Base-by-base conservation (phyloP, 73 alveolate genomes). In the Paramecium pentaurelia region DNA sequence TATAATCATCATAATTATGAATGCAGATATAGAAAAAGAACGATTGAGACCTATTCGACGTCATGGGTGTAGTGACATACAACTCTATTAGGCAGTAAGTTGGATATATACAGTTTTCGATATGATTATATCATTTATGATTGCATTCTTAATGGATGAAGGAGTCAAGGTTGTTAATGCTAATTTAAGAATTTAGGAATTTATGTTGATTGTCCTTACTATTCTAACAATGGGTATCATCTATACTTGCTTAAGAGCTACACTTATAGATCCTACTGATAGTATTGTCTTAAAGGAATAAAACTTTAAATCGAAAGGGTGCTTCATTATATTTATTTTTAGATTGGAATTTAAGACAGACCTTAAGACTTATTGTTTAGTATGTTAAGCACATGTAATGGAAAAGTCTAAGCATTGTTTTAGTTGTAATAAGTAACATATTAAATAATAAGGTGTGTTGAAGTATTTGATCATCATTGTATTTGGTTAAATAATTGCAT, bases 391-490 rank as follows among this genome's bases (percentile, higher is more conserved):
- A 12, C 59, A 49, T 49, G 94, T 47, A 10, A 37, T 58, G 45
- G 92, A 90, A 30, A 40, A 71, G 38, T 47, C 92, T 0, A 90
- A 90, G 36, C 94, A 90, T 27, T 90, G 94, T 59, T 40, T 60
- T 34, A 58, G 49, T 28, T 90, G 94, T 37, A 90, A 92, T 54
- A 86, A 80, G 91, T 80, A 80, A 45, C 32, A 32, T 45, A 42
- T 22, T 32, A 10, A 32, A 32, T 64, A 64, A 64, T 64, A 34
- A 93, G 92, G 45, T 92, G 95, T 38, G 60, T 85, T 28, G 83
- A 49, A 70, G 38, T 54, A 6, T 92, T 92, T 86, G 95, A 92
- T 86, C 95, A 92, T 60, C 95, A 92, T 60, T 92, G 95, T 34
- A 54, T 87, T 28, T 92, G 95, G 95, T 59, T 92, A 7, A 88